Evolutionary conservation across 305 asterid genomes (phyloP), one percentile per base, ranked within the genome.

Genomic region (Solanum hybrid): DNA sequence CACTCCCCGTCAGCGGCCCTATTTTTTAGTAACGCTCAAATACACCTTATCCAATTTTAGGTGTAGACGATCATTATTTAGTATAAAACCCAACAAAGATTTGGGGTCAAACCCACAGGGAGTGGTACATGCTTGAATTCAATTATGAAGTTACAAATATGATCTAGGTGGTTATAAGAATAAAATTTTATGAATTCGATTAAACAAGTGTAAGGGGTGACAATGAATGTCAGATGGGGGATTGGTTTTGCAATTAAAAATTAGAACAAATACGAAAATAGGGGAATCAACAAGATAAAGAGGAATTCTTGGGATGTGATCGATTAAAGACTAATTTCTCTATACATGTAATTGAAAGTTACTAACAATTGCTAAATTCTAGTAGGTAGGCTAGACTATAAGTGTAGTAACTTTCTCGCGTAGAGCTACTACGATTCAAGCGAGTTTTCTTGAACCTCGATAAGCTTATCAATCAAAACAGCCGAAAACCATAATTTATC

Each of bases 1-100:
- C n/a, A 51, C n/a, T 15, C 3, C 61, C 22, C 3, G 22, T 0
- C 8, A 6, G 0, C 9, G 1, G 3, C 8, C 0, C 68, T 15
- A 51, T 51, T 1, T 51, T 51, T 15, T 0, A 51, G 22, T 15
- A 51, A 51, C 3, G n/a, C n/a, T 15, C 68, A 51, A 51, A 51
- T 51, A 51, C 68, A 17, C 68, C 9, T 2, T 15, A 5, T 51
- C 9, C 1, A 0, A 51, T 51, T 15, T 1, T 6, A 51, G 68
- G 68, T 51, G n/a, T 51, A 51, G n/a, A 15, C 0, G n/a, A 0
- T 1, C n/a, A 0, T 51, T 0, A 51, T 51, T 15, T 51, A 51
- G 68, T 51, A 15, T 51, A 15, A 51, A 15, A 51, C n/a, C 22
- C 1, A 51, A 15, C 3, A 0, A 51, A 51, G n/a, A 51, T 15